phyloP scores from a whole-genome alignment of 768 basidiomycete genomes.

The Suillus subluteus region DNA sequence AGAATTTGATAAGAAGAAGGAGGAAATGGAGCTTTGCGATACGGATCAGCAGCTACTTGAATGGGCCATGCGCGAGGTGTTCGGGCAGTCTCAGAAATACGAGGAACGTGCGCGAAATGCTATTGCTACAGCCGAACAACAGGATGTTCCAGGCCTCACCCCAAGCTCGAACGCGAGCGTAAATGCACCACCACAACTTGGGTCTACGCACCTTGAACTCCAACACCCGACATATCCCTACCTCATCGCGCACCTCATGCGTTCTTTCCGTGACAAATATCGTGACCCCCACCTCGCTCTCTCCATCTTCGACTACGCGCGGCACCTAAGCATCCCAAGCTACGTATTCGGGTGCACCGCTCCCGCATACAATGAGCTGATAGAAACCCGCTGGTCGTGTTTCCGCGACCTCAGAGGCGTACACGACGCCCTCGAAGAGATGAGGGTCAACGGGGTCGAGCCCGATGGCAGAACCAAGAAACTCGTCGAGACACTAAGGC shows the following conservation, averaged over 20 bases:
- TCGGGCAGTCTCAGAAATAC: constrained; percentile 57
- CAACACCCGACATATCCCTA: constrained; percentile 74
- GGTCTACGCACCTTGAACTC: constrained; percentile 25
- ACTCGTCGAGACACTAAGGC: constrained; percentile 64
- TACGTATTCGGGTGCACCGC: constrained; percentile 93
- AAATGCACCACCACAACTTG: background rate
- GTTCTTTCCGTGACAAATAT: constrained; percentile 77
- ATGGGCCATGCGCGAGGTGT: constrained; percentile 77
- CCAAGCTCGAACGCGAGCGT: background rate
- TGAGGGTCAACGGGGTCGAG: constrained; percentile 78
- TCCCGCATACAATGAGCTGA: constrained; percentile 84
- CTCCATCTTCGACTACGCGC: constrained; percentile 80
- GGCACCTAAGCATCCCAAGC: constrained; percentile 71
- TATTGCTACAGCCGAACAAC: constrained; percentile 27
- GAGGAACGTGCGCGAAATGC: constrained; percentile 50
- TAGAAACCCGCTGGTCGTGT: constrained; percentile 81
- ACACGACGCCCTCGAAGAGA: constrained; percentile 74
- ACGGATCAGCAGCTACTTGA: constrained; percentile 72
- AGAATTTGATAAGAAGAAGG: constrained; percentile 68
- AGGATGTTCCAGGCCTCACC: background rate
- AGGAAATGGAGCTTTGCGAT: constrained; percentile 69
- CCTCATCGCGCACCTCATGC: constrained; percentile 78
- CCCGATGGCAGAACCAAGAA: constrained; percentile 62
- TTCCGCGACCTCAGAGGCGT: constrained; percentile 85
- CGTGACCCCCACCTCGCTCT: constrained; percentile 80